Evolutionary conservation across 2,329 filamentous ascomycete genomes (phyloP), one percentile per base, ranked within the genome.

Genomic region (Xylaria sp.): DNA sequence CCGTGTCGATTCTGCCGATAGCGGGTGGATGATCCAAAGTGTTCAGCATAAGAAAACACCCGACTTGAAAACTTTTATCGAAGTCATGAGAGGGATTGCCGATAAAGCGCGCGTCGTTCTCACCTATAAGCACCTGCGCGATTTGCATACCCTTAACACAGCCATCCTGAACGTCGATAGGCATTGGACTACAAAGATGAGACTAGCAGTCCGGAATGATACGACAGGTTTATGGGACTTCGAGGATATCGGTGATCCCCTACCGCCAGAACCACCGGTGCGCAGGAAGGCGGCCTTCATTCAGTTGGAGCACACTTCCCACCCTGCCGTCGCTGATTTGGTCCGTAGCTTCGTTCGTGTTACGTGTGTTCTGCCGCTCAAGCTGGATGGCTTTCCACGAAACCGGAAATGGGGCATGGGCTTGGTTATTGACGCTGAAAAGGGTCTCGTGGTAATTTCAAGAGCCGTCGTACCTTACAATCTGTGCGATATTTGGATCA

Each of bases 321-420:
- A 97, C 77, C 90, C 93, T 28, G 93, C 93, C 20, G 94, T 96
- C n/a, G 94, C 94, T 2, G 93, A 97, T 72, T 89, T 99, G 70
- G 93, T 99, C 45, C 91, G 93, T 72, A 97, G 94, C 77, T 98
- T 99, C 78, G 95, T 99, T 30, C 91, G 96, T 45, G 92, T 99
- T 63, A 91, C 93, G 71, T 97, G 94, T 75, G 92, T 91, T 28
- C 95, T 99, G 91, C 96, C 96, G 0, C 84, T 99, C 70, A 98
- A 98, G 84, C 87, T 99, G 10, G 96, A 99, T 78, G 96, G 96
- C n/a, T 99, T 97, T 78, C 97, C 96, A 6, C 93, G 96, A 79
- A 93, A 96, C 72, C 88, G 94, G 57, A 96, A 97, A 81, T 96
- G 94, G 82, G 96, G 96, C 0, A 97, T 97, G 85, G 96, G 96